Percentiles rank a stretch among this genome's conserved stretches.
phyloP scores from a whole-genome alignment of 805 yeast genomes.

The Teunomyces lycoperdinae region DNA sequence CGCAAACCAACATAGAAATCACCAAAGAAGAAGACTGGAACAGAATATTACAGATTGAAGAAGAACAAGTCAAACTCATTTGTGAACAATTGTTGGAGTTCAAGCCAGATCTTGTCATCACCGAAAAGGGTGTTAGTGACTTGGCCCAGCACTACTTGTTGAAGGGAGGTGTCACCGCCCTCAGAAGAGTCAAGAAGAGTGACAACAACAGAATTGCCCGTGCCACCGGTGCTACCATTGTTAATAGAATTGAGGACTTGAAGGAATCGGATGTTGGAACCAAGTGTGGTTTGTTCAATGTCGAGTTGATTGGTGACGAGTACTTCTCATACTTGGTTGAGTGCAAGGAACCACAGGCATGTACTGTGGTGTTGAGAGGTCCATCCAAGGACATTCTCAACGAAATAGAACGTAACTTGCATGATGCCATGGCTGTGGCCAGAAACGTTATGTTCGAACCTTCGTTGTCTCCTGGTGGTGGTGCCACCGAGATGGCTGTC shows the following conservation, averaged over 20 bases:
- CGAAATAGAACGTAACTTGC: conserved; percentile 94
- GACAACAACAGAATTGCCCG: conserved; percentile 96
- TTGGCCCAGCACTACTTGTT: conserved; percentile 94
- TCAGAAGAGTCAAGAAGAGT: conserved; percentile 92
- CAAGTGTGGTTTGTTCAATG: conserved; percentile 85
- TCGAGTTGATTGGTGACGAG: conserved; percentile 96
- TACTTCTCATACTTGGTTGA: conserved; percentile 83
- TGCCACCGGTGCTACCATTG: conserved; percentile 97
- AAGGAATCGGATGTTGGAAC: conserved; percentile 88
- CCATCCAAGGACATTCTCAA: conserved; percentile 95
- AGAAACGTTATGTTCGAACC: conserved; percentile 95
- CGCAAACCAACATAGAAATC: conserved; percentile 96
- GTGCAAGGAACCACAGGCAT: conserved; percentile 85
- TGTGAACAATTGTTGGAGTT: conserved; percentile 82
- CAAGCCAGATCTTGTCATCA: conserved; percentile 91
- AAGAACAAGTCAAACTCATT: conserved; percentile 87
- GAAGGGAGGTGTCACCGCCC: conserved; percentile 88
- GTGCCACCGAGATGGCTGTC: conserved; percentile 99
- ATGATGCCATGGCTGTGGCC: conserved; percentile 98
- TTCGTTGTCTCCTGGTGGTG: conserved; percentile 95
- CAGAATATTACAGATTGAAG: conserved; percentile 92
- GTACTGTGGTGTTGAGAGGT: conserved; percentile 90
- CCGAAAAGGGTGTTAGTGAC: conserved; percentile 98
- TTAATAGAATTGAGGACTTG: conserved; percentile 91
- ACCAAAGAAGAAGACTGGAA: conserved; percentile 96